Evolutionary conservation across 345 rosid species (phyloP), one percentile per base, ranked within the genome.

Genomic region (Draba incana): DNA sequence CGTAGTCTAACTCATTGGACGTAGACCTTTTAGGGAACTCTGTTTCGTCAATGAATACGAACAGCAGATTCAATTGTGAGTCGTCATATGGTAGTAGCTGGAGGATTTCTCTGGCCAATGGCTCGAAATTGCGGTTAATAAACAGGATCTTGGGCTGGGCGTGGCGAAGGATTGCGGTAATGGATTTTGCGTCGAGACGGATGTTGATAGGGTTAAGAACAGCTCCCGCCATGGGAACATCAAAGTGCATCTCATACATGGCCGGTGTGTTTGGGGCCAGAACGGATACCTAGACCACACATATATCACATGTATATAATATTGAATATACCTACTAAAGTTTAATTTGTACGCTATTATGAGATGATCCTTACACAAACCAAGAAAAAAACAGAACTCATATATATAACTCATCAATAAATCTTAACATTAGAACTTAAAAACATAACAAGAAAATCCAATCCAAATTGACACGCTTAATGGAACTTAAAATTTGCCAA

Each of bases 211-310:
- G 68, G 70, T 90, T 93, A 38, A 93, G 87, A 27, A 90, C 79
- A 0, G 92, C 98, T 4, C 97, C 88, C 0, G 94, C 87, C 92
- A 90, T 93, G 2, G 97, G 97, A 52, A 90, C 92, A 0, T 84
- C 88, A 43, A 93, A 93, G 69, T 93, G 97, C 92, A 85, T 77
- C 84, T 93, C 98, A 64, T 86, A 90, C 79, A 81, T 53, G 9
- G 97, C 98, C 0, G 97, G 98, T 59, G 84, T 25, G 60, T 87
- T 93, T 2, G 93, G 97, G 41, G 98, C 96, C 68, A 92, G 57
- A 15, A 89, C 82, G 0, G 98, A 88, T 0, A 92, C 89, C 96
- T 92, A 73, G 8, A 44, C 31, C 0, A 24, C n/a, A 56, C 0
- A 43, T 45, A 14, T 45, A 45, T 45, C 24, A 45, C 50, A 20